phyloP scores from a whole-genome alignment of 371 early-diverging fungal species.

The Mucor ambiguus region DNA sequence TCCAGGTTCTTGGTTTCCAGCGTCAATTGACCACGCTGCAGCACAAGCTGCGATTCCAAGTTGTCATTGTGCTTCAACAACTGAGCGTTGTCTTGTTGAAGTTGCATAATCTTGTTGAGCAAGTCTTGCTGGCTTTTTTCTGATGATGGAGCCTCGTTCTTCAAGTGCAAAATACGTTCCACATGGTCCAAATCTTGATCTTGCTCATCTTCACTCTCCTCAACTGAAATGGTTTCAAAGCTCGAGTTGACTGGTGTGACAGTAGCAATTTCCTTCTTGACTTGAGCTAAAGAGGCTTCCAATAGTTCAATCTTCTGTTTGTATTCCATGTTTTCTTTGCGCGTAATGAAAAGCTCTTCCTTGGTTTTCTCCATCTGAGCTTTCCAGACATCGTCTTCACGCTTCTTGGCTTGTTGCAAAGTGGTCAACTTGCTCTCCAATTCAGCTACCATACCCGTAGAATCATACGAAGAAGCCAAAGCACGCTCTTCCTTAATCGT shows the following conservation, averaged over 20 bases:
- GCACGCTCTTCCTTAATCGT: slow-evolving; percentile 29
- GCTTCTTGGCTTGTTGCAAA: slow-evolving; percentile 20
- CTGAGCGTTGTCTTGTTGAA: slow-evolving; percentile 44
- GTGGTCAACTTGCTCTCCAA: slow-evolving; percentile 23
- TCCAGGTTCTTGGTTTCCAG: slow-evolving; percentile 48
- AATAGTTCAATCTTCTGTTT: slow-evolving; percentile 6
- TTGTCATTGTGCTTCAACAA: slow-evolving; percentile 38
- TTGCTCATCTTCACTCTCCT: slow-evolving; percentile 1
- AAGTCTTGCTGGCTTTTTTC: slow-evolving; percentile 23
- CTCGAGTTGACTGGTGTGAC: neutral
- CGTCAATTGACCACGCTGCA: slow-evolving; percentile 40
- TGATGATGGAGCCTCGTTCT: neutral
- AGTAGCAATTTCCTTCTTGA: neutral
- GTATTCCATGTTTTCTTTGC: slow-evolving; percentile 17
- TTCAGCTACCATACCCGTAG: slow-evolving; percentile 31
- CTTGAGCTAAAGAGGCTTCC: slow-evolving; percentile 6
- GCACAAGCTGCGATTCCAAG: slow-evolving; percentile 42
- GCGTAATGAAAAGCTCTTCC: slow-evolving; percentile 6
- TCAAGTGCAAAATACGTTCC: neutral
- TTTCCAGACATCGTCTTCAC: slow-evolving; percentile 18
- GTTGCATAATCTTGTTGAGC: slow-evolving; percentile 24
- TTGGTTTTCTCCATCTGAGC: slow-evolving; percentile 11
- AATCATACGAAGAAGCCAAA: slow-evolving; percentile 22
- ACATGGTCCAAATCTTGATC: neutral
- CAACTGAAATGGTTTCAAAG: neutral